Evolutionary conservation across 2,329 filamentous ascomycete genomes (phyloP), one percentile per base, ranked within the genome.

Genomic region (Ophiostoma sp.): DNA sequence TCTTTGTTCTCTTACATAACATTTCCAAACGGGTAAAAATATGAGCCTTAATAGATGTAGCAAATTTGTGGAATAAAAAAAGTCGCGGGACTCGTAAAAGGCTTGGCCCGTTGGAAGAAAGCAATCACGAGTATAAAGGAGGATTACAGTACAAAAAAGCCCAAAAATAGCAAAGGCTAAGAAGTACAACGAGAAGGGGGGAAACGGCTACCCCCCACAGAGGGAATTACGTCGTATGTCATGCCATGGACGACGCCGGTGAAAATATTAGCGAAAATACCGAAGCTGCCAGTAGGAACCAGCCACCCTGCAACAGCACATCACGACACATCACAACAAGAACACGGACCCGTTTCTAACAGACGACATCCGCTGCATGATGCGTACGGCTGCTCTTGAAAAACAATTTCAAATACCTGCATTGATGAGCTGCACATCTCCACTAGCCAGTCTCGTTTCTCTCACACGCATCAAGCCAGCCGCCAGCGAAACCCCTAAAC

Each of bases 391-490:
- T 57, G 23, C 52, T 27, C n/a, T 27, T 57, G 15, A 3, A 4
- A 27, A 27, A 57, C 15, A 57, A 57, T 57, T 57, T 57, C 52
- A 57, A 57, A 57, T 27, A 57, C 23, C 27, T 57, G 52, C 52
- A 2, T 57, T 23, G 52, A 57, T 31, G 52, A 57, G 52, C 52
- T 57, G 52, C 52, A 57, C 52, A 57, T 57, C 52, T 27, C 52
- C 52, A 23, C 52, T 27, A 57, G 52, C 23, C 52, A 13, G 7
- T 10, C 17, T 27, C 20, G 44, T 48, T 48, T 48, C 44, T 48
- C 17, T 20, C 44, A 48, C 15, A 20, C 44, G 20, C 44, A 41
- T 48, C 44, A 20, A 48, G 44, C 44, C 44, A 48, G 44, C 44
- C 20, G 44, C 44, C 44, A 48, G 20, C 44, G 20, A n/a, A 48